Evolutionary conservation across 1,284 basidiomycete genomes (phyloP), one percentile per base, ranked within the genome.

Genomic region (Tetrapyrgos nigripes): DNA sequence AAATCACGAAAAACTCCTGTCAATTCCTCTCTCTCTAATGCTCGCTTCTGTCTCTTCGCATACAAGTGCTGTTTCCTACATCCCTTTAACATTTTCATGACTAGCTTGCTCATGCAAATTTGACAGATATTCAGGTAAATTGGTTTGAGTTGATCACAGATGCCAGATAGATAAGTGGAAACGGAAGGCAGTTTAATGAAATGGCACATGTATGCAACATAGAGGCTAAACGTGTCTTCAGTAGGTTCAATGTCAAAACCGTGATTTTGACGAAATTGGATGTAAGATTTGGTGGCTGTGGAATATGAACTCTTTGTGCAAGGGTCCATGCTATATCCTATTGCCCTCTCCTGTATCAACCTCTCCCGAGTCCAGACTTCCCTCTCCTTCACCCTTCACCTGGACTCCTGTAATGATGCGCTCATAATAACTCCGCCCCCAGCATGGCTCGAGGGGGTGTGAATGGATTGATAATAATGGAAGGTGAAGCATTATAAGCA

Each of bases 171-270:
- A 48, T 76, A 75, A 0, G 59, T 47, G 4, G 21, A 35, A 4
- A 74, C 68, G 0, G 72, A 67, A 0, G 44, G 9, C 3, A 59
- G 70, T 31, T 50, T 52, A 43, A 72, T 66, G 50, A 68, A 62
- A 24, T 62, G 55, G 10, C 31, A 69, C 70, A 74, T 73, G 53
- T 63, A 73, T 0, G 69, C 62, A 9, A 64, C 45, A 35, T 43
- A 73, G n/a, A 71, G 63, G 8, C 59, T 65, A 0, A 76, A 49
- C 0, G 70, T 74, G 29, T 75, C 66, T 4, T 56, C 19, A 0
- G 74, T 71, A 0, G 77, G 78, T 0, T 72, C 58, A 1, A 70
- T 17, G 0, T 72, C 62, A 3, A 78, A 64, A 8, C 67, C n/a
- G 53, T 80, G 77, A 0, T 64, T 1, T 0, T 63, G 8, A 37